Percentiles rank a stretch among this genome's conserved stretches.
Conservation (phyloP, 371 early-diverging fungal species). For the Mucor circinelloides region DNA sequence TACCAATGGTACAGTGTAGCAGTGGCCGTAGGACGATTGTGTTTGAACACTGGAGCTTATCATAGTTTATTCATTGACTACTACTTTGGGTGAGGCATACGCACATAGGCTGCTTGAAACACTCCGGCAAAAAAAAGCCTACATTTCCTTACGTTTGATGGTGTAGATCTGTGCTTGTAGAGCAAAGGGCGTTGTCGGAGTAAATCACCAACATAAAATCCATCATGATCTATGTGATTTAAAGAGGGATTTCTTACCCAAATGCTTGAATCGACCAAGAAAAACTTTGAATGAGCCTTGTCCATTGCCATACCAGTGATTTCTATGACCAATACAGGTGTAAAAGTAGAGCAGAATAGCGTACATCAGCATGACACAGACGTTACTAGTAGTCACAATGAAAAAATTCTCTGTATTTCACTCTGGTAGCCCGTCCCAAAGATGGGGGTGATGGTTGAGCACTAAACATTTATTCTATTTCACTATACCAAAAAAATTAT, state of each 20-base stretch:
- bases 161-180: neutral
- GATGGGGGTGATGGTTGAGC: slow-evolving; percentile 1
- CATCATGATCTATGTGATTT: neutral
- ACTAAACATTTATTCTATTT: neutral
- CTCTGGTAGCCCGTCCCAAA: neutral
- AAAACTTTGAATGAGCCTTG: neutral
- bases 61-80: no score
- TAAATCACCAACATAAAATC: neutral
- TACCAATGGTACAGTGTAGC: neutral
- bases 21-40: neutral
- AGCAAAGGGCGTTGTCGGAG: neutral
- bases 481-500: neutral
- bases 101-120: neutral
- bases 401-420: neutral
- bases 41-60: neutral
- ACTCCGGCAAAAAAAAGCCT: neutral
- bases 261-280: neutral
- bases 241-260: neutral
- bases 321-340: neutral
- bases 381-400: neutral
- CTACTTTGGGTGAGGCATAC: neutral
- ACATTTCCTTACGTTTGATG: neutral
- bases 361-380: neutral
- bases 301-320: neutral
- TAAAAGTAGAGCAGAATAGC: neutral